Percentiles rank a stretch among this genome's conserved stretches.
Conservation (phyloP, 2,329 filamentous ascomycete genomes). For the Botrytis pseudocinerea region DNA sequence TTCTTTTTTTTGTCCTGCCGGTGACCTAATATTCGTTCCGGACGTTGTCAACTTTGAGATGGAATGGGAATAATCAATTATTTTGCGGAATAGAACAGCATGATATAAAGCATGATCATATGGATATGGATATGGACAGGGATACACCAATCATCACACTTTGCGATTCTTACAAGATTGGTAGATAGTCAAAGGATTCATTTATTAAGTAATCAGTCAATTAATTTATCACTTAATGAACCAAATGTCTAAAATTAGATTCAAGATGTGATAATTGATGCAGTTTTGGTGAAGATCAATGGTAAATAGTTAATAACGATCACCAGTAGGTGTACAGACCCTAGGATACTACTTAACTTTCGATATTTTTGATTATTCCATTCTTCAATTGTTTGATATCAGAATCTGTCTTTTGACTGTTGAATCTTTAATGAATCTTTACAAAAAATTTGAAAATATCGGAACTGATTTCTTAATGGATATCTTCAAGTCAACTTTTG, state of each 20-base stretch:
- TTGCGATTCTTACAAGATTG: background rate
- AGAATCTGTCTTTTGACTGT: too few relatives aligned
- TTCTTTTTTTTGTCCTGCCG: background rate
- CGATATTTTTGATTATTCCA: too few relatives aligned
- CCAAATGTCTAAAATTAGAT: accelerated
- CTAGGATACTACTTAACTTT: too few relatives aligned
- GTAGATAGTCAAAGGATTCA: background rate
- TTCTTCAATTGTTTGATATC: too few relatives aligned
- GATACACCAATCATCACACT: background rate
- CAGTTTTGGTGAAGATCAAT: accelerated
- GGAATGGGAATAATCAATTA: background rate
- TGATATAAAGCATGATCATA: background rate
- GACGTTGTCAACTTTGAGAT: background rate
- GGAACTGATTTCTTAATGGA: too few relatives aligned
- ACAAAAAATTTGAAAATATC: too few relatives aligned
- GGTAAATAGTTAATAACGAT: background rate
- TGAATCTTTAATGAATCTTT: too few relatives aligned
- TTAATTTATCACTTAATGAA: background rate
- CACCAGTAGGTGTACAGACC: too few relatives aligned
- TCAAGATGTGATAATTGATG: background rate
- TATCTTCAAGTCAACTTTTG: too few relatives aligned
- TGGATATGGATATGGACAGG: background rate
- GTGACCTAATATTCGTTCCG: background rate
- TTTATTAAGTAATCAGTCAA: background rate
- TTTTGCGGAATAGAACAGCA: background rate